Base-by-base conservation (phyloP, 805 yeast genomes). In the Saccharomycopsis amapae region DNA sequence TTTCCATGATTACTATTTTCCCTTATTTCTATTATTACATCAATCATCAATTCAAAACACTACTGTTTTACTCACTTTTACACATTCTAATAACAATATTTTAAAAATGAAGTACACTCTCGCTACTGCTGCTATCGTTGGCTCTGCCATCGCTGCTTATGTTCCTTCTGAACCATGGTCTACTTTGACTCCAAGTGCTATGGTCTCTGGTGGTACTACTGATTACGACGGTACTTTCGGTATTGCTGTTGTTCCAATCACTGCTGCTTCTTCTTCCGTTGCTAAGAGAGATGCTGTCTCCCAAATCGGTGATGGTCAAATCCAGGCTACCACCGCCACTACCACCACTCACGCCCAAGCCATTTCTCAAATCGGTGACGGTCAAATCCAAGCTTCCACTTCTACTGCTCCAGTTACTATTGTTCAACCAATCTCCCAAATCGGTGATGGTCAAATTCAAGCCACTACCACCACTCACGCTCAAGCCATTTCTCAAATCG, bases 151-250 rank as follows among this genome's bases (percentile, higher is more conserved):
- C 42, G 82, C 82, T 44, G 85, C 85, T 49, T 73, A 73, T 55
- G 75, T 78, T 55, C 84, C 83, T 52, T 62, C 78, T 44, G 36
- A 39, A 22, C 32, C 68, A 52, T 82, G 84, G 84, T 63, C 82
- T 45, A 79, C 87, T 45, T 71, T 83, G 62, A 81, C 88, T 32
- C 89, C 93, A 55, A 47, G 62, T 35, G 75, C 73, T 39, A 62
- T 76, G 6, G 58, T 72, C 39, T 54, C 76, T 9, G 78, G 78
- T 57, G 81, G 78, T 51, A 55, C 71, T 42, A 75, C 85, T 40
- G 76, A 76, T 56, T 75, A 74, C 71, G 49, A 74, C 35, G 62
- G 66, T 40, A 59, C 72, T 41, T 82, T 82, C 57, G 90, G 89
- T 67, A 81, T 82, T 57, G 83, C 82, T 49, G 77, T 82, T 52